Evolutionary conservation across 441 rosid genomes (phyloP).

Genomic region (Erodium trifolium): DNA sequence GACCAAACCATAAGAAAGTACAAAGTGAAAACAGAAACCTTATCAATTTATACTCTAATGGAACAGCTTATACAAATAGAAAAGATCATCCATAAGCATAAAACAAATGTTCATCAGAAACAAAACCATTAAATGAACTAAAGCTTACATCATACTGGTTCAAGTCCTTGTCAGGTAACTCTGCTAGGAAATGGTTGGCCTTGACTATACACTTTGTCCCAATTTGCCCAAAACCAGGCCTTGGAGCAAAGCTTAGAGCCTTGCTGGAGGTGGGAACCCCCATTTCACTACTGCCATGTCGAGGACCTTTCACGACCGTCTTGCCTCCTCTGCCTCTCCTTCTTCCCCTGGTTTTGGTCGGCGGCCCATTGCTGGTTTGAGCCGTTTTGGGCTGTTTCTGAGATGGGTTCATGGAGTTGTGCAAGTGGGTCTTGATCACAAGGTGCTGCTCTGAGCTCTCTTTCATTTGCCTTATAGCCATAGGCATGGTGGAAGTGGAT

Average conservation of each 20-base stretch:
- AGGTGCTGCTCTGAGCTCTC: constrained; percentile 66
- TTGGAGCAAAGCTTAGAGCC: constrained; percentile 60
- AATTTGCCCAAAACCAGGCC: constrained; percentile 81
- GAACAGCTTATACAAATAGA: constrained; percentile 20
- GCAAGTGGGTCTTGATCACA: constrained; percentile 58
- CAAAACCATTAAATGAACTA: constrained; percentile 14
- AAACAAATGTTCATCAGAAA: background rate
- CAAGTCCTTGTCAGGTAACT: constrained; percentile 81
- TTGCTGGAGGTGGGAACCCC: constrained; percentile 59
- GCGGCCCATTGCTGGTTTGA: constrained; percentile 70
- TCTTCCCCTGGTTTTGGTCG: constrained; percentile 55
- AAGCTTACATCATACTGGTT: constrained; percentile 83
- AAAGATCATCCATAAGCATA: background rate
- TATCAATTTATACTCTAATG: constrained; percentile 31
- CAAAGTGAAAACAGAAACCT: constrained; percentile 21
- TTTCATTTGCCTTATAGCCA: constrained; percentile 78
- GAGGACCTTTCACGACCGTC: constrained; percentile 20
- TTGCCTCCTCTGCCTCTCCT: constrained; percentile 93
- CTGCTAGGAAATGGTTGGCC: constrained; percentile 24
- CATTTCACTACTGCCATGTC: constrained; percentile 31
- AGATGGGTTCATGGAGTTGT: constrained; percentile 46
- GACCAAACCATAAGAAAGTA: constrained; percentile 20
- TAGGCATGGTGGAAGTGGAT: constrained; percentile 45
- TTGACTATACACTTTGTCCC: constrained; percentile 91
- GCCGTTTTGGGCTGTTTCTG: constrained; percentile 46